Conservation (phyloP, 768 basidiomycete genomes). For the Mycena floridula region DNA sequence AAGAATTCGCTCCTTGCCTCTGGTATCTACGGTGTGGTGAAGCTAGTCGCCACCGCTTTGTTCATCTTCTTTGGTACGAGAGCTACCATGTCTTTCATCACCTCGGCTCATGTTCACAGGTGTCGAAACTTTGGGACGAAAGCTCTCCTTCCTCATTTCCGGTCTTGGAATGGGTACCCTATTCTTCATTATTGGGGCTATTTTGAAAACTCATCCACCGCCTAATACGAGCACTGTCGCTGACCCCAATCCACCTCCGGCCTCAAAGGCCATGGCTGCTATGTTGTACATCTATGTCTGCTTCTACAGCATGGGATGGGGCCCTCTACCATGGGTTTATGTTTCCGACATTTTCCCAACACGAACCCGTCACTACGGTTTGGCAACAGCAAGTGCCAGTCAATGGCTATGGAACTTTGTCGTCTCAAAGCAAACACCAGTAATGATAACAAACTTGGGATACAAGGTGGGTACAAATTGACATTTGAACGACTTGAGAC, state of each 20-base stretch:
- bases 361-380: slow-evolving; percentile 74
- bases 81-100: too few relatives aligned
- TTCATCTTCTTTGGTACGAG: slow-evolving; percentile 66
- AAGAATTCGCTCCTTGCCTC: slow-evolving; percentile 63
- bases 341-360: slow-evolving; percentile 86
- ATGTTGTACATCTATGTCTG: slow-evolving; percentile 84
- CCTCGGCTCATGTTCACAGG: too few relatives aligned
- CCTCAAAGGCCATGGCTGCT: slow-evolving; percentile 75
- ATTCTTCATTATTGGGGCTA: slow-evolving; percentile 81
- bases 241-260: slow-evolving; percentile 35
- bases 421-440: slow-evolving; percentile 65
- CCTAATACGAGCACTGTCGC: slow-evolving; percentile 20
- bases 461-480: too few relatives aligned
- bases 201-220: slow-evolving; percentile 74
- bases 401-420: slow-evolving; percentile 84
- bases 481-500: too few relatives aligned
- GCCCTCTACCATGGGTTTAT: slow-evolving; percentile 48
- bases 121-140: slow-evolving; percentile 65
- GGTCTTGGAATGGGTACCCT: slow-evolving; percentile 72
- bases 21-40: slow-evolving; percentile 64
- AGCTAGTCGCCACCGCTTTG: slow-evolving; percentile 57
- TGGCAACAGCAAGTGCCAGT: slow-evolving; percentile 66
- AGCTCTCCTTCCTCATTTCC: slow-evolving; percentile 63
- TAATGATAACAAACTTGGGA: slow-evolving; percentile 51
- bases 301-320: slow-evolving; percentile 88